phyloP scores from a whole-genome alignment of 495 filamentous ascomycete species.

The Friedmanniomyces simplex region DNA sequence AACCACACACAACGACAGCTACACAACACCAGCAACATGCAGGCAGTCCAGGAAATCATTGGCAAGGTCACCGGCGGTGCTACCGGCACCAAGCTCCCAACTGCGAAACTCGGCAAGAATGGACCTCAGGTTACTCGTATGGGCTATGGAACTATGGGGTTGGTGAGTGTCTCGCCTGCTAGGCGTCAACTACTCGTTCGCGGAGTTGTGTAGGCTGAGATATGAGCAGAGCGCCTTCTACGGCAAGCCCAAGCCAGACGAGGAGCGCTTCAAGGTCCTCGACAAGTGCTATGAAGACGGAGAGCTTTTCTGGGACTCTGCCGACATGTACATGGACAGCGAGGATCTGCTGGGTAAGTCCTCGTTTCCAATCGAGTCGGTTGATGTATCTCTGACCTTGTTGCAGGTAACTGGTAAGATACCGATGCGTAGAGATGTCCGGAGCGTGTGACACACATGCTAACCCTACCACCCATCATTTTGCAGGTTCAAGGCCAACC shows the following conservation, averaged over 20 bases:
- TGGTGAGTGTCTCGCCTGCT: constrained; percentile 23
- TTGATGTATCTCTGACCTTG: neutral
- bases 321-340: constrained; percentile 25
- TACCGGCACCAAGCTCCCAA: constrained; percentile 1
- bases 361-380: neutral
- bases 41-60: constrained; percentile 12
- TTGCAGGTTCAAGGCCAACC: constrained; percentile 25
- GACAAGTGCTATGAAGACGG: constrained; percentile 22
- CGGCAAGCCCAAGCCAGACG: constrained; percentile 22
- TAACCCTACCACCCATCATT: too few relatives aligned
- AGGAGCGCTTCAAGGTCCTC: constrained; percentile 25
- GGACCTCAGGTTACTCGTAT: constrained; percentile 38
- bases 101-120: constrained; percentile 20
- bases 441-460: too few relatives aligned
- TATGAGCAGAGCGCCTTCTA: constrained; percentile 20
- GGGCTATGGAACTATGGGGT: constrained; percentile 46
- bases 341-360: constrained; percentile 16
- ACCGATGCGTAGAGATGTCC: too few relatives aligned
- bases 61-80: constrained; percentile 6
- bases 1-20: too few relatives aligned
- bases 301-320: constrained; percentile 23
- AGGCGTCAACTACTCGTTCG: neutral
- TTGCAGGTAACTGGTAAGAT: constrained; percentile 20
- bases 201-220: neutral
- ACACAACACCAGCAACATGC: constrained; percentile 9